Conservation (phyloP, 371 early-diverging fungal species). For the Ordospora colligata region DNA sequence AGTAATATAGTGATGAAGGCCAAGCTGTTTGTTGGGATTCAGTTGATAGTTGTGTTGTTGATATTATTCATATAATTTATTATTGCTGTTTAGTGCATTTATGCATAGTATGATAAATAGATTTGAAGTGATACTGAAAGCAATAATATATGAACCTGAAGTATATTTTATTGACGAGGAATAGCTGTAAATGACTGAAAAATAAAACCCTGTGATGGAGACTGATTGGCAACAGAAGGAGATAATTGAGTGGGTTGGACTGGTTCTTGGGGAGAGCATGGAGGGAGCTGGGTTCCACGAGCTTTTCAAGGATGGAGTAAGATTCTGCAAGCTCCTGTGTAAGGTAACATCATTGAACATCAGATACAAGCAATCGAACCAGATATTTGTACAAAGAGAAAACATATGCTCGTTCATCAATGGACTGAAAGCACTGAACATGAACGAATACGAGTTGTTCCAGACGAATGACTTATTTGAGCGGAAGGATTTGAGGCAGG, state of each 20-base stretch:
- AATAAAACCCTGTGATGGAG: not conserved
- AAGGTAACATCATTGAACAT: slow-evolving; percentile 63
- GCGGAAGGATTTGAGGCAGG: slow-evolving; percentile 70
- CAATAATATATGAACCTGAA: not conserved
- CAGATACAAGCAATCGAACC: slow-evolving; percentile 64
- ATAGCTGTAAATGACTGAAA: not conserved
- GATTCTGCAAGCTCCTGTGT: slow-evolving; percentile 69
- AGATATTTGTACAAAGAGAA: slow-evolving; percentile 75
- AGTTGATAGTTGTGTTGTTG: too few species aligned
- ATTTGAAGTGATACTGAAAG: too few species aligned
- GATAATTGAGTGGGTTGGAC: slow-evolving; percentile 34
- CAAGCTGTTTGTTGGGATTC: too few species aligned
- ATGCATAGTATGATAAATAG: too few species aligned
- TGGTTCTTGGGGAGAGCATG: slow-evolving; percentile 26
- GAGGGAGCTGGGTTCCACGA: slow-evolving; percentile 8
- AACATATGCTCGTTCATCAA: slow-evolving; percentile 72
- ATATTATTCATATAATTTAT: too few species aligned
- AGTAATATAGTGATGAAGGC: too few species aligned
- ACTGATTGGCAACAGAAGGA: slow-evolving; percentile 9
- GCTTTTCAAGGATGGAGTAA: slow-evolving; percentile 65
- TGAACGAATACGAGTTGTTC: slow-evolving; percentile 71
- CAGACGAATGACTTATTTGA: slow-evolving; percentile 80
- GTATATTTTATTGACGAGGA: not conserved
- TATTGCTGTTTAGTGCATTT: too few species aligned
- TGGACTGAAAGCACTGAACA: slow-evolving; percentile 65